Conservation (phyloP, 2,329 filamentous ascomycete genomes). For the Cladosporium sp. region DNA sequence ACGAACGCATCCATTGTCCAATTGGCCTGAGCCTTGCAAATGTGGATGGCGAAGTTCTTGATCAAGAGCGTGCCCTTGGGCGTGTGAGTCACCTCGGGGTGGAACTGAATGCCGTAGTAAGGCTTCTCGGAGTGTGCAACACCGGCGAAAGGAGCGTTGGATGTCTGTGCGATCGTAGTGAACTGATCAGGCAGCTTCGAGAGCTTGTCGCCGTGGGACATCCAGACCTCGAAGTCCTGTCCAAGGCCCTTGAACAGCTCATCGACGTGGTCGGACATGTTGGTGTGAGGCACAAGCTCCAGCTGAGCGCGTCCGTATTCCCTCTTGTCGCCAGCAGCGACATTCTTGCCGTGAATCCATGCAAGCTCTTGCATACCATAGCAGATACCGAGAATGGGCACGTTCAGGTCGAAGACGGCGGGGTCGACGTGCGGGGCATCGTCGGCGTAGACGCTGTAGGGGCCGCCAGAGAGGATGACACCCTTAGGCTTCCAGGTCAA, state of each 20-base stretch:
- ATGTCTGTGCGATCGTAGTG: conserved; percentile 69
- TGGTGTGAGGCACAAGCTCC: conserved; percentile 57
- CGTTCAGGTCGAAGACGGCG: conserved; percentile 72
- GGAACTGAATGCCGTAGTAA: conserved; percentile 83
- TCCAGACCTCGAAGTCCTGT: conserved; percentile 71
- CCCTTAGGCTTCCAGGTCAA: conserved; percentile 79
- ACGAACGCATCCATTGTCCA: conserved; percentile 89
- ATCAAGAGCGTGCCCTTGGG: conserved; percentile 69
- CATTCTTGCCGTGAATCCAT: conserved; percentile 66
- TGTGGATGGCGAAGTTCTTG: conserved; percentile 78
- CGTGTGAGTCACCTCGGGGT: conserved; percentile 80
- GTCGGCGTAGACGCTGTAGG: conserved; percentile 77
- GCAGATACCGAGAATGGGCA: conserved; percentile 64
- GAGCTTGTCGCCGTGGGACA: conserved; percentile 90
- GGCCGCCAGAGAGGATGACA: conserved; percentile 73
- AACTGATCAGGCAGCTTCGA: conserved; percentile 71
- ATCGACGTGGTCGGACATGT: conserved; percentile 65
- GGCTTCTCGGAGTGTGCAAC: conserved; percentile 71
- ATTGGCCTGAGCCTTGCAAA: conserved; percentile 73
- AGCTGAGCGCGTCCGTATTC: conserved; percentile 74
- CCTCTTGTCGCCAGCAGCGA: conserved; percentile 64
- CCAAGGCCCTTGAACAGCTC: conserved; percentile 75
- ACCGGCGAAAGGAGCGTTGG: conserved; percentile 75
- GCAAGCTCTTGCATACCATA: conserved; percentile 72
- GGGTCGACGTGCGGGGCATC: conserved; percentile 79